A percentile compares a stretch with the other conserved stretches of the same genome.
These are phyloP conservation scores for Colletotrichum sp. DNA, from an alignment of 2,329 filamentous ascomycete species.

Conservation along the genomic window DNA sequence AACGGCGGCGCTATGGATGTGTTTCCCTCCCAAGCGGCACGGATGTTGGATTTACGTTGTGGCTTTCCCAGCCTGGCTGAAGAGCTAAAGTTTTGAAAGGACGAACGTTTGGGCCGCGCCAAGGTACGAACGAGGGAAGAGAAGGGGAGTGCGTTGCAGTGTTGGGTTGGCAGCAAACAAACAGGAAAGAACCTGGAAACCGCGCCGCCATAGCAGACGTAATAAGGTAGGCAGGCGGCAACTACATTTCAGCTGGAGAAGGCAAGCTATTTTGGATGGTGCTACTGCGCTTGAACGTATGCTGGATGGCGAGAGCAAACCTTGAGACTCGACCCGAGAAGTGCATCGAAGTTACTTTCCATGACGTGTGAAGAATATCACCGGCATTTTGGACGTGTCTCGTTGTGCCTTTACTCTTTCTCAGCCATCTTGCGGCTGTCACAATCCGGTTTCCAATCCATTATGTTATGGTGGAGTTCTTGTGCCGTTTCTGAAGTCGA, in stretches of 20 bases:
- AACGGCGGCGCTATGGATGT: background rate
- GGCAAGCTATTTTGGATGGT: background rate
- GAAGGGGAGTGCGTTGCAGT: background rate
- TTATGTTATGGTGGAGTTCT: background rate
- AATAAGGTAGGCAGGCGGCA: background rate
- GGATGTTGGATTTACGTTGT: background rate
- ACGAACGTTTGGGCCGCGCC: background rate
- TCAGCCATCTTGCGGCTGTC: background rate
- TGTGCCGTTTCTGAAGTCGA: background rate
- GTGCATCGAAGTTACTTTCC: background rate
- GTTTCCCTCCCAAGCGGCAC: background rate
- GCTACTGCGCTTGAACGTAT: background rate
- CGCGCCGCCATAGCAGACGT: background rate
- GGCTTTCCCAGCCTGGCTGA: background rate
- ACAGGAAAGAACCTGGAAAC: background rate
- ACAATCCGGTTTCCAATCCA: background rate
- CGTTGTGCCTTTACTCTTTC: background rate
- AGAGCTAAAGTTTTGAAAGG: background rate
- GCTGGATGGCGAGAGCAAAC: background rate
- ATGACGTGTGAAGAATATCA: background rate
- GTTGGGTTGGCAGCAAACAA: background rate
- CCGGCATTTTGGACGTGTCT: too few species aligned
- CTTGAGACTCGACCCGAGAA: background rate
- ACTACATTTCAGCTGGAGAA: background rate
- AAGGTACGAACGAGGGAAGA: background rate